Conservation (phyloP, 1,139 yeast species). For the Yarrowia galli region DNA sequence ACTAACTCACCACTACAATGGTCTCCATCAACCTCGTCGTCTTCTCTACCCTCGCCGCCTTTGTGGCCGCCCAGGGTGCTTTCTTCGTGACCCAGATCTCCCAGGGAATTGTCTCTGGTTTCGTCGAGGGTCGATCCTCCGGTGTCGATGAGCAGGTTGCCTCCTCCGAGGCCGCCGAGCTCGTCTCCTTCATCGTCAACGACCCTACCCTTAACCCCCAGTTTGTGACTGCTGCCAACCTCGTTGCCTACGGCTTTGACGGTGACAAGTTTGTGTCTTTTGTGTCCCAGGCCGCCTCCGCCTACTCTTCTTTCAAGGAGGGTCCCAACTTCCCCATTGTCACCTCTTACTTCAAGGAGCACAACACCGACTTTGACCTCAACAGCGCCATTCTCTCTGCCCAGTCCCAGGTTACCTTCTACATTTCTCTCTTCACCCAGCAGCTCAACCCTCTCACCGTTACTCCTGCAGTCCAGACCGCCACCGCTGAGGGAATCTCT, state of each 20-base stretch:
- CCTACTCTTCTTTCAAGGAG: slow-evolving; percentile 43
- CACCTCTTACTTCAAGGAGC: slow-evolving; percentile 44
- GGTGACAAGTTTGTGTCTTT: slow-evolving; percentile 39
- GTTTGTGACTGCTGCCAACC: slow-evolving; percentile 41
- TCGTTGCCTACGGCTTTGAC: slow-evolving; percentile 40
- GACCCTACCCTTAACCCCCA: slow-evolving; percentile 43
- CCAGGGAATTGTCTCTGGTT: slow-evolving; percentile 40
- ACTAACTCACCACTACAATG: slow-evolving; percentile 25
- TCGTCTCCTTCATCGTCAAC: slow-evolving; percentile 43
- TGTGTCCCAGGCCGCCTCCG: slow-evolving; percentile 42
- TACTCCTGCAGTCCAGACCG: slow-evolving; percentile 34
- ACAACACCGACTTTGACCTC: slow-evolving; percentile 44
- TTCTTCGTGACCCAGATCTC: slow-evolving; percentile 40
- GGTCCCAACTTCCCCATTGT: slow-evolving; percentile 45
- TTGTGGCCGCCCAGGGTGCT: slow-evolving; percentile 41
- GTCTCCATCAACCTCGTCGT: slow-evolving; percentile 40
- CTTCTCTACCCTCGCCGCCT: slow-evolving; percentile 39
- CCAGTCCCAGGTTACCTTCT: slow-evolving; percentile 11
- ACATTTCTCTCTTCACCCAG: slow-evolving; percentile 15
- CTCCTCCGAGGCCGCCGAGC: slow-evolving; percentile 45
- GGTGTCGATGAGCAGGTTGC: slow-evolving; percentile 44
- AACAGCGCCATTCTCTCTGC: slow-evolving; percentile 39
- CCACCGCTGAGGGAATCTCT: slow-evolving; percentile 15
- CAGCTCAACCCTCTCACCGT: slow-evolving; percentile 27
- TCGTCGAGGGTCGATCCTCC: slow-evolving; percentile 40